A percentile compares a stretch with the other conserved stretches of the same genome.
Conservation (phyloP, 2,329 filamentous ascomycete species). For the Hirsutella rhossiliensis region DNA sequence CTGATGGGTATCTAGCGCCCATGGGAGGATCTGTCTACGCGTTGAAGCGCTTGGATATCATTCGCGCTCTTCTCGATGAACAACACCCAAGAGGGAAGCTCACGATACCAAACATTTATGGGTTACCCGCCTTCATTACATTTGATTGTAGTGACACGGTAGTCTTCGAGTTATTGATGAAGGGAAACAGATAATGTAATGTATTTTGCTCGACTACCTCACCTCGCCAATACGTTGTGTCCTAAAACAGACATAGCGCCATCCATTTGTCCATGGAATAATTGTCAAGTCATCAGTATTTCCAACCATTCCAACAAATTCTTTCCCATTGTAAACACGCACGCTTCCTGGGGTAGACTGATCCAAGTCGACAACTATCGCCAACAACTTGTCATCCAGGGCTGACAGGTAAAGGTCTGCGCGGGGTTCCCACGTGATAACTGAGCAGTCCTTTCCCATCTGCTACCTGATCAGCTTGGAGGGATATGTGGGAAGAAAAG, state of each 20-base stretch:
- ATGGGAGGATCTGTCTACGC: neutral
- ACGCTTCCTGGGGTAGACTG: neutral
- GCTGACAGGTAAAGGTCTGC: neutral
- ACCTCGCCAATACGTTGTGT: neutral
- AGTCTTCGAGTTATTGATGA: neutral
- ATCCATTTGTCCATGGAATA: neutral
- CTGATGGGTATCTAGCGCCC: neutral
- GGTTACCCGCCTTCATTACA: neutral
- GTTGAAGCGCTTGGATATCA: neutral
- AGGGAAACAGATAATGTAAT: neutral
- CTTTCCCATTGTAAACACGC: neutral
- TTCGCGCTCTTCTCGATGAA: neutral
- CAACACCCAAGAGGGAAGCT: neutral
- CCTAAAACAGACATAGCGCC: neutral
- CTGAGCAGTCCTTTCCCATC: neutral
- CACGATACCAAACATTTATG: neutral
- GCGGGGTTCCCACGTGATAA: neutral
- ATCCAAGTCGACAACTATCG: neutral
- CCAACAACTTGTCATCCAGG: neutral
- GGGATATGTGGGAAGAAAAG: neutral
- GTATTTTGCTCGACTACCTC: neutral
- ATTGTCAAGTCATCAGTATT: neutral
- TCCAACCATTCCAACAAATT: neutral
- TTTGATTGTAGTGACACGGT: neutral
- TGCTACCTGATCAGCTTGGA: neutral